Evolutionary conservation across 2,329 filamentous ascomycete species (phyloP).

Genomic region (Penicillium sp.): DNA sequence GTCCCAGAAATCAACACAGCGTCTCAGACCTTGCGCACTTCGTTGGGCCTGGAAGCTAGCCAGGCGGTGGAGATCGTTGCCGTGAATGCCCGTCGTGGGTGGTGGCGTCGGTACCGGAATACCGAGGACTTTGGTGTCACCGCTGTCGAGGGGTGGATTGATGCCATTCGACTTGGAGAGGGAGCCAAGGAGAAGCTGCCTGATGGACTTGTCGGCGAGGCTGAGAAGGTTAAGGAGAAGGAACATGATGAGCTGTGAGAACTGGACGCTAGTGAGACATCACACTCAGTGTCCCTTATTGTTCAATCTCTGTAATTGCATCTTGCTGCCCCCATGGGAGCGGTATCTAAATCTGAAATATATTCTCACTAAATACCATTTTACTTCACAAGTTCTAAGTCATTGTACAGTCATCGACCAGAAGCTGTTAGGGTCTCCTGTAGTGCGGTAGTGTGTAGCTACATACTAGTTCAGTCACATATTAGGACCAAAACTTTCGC

Average conservation of each 20-base stretch:
- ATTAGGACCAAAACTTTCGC: too few species aligned
- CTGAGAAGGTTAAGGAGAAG: slow-evolving; percentile 34
- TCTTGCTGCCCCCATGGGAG: too few species aligned
- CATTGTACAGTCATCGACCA: too few species aligned
- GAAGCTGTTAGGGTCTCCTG: too few species aligned
- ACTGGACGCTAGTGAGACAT: too few species aligned
- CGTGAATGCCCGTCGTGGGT: slow-evolving; percentile 77
- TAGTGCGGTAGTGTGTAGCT: too few species aligned
- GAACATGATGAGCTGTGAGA: slow-evolving; percentile 47
- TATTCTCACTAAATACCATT: too few species aligned
- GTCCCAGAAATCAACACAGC: slow-evolving; percentile 63
- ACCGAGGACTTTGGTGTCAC: slow-evolving; percentile 52
- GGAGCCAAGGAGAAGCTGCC: slow-evolving; percentile 74
- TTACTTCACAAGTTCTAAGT: too few species aligned
- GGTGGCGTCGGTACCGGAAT: slow-evolving; percentile 72
- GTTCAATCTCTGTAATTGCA: slow-evolving; percentile 1
- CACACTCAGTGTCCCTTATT: too few species aligned
- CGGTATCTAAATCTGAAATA: too few species aligned
- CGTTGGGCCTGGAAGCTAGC: slow-evolving; percentile 59
- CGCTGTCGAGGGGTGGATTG: slow-evolving; percentile 79
- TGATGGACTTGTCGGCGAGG: slow-evolving; percentile 51
- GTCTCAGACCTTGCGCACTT: slow-evolving; percentile 54
- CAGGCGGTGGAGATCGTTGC: slow-evolving; percentile 69
- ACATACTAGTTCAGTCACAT: too few species aligned
- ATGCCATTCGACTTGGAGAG: slow-evolving; percentile 86